These are phyloP conservation scores for Aspergillus carlsbadensis DNA, from an alignment of 495 filamentous ascomycete species.

Conservation along the genomic window DNA sequence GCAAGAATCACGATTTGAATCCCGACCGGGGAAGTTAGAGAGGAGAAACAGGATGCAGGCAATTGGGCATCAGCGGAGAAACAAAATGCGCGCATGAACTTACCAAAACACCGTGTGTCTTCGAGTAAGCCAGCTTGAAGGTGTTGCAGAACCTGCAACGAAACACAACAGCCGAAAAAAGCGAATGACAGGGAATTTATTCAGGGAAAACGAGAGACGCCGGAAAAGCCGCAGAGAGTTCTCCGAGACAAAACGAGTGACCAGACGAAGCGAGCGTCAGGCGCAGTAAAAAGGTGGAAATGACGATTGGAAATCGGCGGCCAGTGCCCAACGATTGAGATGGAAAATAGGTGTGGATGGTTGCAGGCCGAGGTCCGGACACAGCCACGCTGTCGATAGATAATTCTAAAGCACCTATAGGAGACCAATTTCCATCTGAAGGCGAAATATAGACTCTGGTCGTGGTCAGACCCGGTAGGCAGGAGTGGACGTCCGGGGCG, in stretches of 20 bases:
- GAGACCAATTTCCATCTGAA: slow-evolving; percentile 23
- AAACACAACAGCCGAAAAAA: slow-evolving; percentile 42
- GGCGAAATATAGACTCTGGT: slow-evolving; percentile 3
- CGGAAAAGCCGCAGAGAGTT: slow-evolving; percentile 34
- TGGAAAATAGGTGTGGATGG: slow-evolving; percentile 35
- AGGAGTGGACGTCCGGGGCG: slow-evolving; percentile 11
- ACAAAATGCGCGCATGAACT: slow-evolving; percentile 28
- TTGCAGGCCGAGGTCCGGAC: slow-evolving; percentile 36
- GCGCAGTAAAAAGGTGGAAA: slow-evolving; percentile 27
- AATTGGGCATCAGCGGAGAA: slow-evolving; percentile 24
- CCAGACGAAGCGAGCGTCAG: slow-evolving; percentile 40
- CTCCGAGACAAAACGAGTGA: slow-evolving; percentile 49
- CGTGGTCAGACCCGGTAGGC: slow-evolving; percentile 10
- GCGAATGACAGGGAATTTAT: slow-evolving; percentile 54
- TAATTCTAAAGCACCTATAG: slow-evolving; percentile 26
- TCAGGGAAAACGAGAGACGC: slow-evolving; percentile 36
- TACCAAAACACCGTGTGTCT: slow-evolving; percentile 52
- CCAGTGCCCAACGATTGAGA: slow-evolving; percentile 26
- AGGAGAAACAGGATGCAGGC: slow-evolving; percentile 17
- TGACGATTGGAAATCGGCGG: slow-evolving; percentile 39
- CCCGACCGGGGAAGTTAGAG: slow-evolving; percentile 2
- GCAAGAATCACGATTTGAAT: slow-evolving; percentile 20
- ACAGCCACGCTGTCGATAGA: slow-evolving; percentile 25
- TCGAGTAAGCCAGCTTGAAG: slow-evolving; percentile 56
- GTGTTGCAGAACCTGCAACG: slow-evolving; percentile 51